A percentile compares a stretch with the other conserved stretches of the same genome.
Evolutionary conservation across 2,329 filamentous ascomycete genomes (phyloP).

Genomic region (Trichoderma brevicompactum): DNA sequence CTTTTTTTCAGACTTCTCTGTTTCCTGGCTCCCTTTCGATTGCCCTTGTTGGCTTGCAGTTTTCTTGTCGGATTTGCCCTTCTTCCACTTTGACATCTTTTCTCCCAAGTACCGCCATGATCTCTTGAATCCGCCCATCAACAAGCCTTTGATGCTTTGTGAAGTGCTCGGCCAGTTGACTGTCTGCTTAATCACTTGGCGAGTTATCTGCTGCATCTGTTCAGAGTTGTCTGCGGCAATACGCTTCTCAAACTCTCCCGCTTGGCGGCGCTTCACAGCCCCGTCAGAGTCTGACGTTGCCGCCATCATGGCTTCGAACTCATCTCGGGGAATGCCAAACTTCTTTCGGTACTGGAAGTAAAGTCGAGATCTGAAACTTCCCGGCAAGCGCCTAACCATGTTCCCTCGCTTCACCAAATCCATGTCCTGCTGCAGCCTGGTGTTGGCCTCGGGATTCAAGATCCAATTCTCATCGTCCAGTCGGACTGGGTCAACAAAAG

Average conservation of each 20-base stretch:
- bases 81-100: constrained; percentile 71
- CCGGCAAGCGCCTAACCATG: constrained; percentile 91
- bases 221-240: constrained; percentile 72
- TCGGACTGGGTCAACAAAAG: constrained; percentile 64
- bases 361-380: constrained; percentile 81
- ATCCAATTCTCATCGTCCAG: constrained; percentile 48
- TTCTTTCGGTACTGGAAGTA: constrained; percentile 96
- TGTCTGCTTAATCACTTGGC: constrained; percentile 80
- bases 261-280: constrained; percentile 73
- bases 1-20: constrained; percentile 15
- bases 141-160: constrained; percentile 80
- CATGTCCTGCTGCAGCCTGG: constrained; percentile 84
- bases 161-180: constrained; percentile 90
- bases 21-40: constrained; percentile 30
- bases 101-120: constrained; percentile 79
- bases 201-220: constrained; percentile 72
- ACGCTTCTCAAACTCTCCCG: constrained; percentile 81
- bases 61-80: constrained; percentile 45
- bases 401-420: constrained; percentile 87
- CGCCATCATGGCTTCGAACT: constrained; percentile 85
- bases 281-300: constrained; percentile 71
- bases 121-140: constrained; percentile 75
- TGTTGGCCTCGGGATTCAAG: constrained; percentile 58
- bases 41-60: constrained; percentile 35
- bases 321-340: constrained; percentile 79